Evolutionary conservation across 345 rosid species (phyloP), one percentile per base, ranked within the genome.

Genomic region (Murraya paniculata): DNA sequence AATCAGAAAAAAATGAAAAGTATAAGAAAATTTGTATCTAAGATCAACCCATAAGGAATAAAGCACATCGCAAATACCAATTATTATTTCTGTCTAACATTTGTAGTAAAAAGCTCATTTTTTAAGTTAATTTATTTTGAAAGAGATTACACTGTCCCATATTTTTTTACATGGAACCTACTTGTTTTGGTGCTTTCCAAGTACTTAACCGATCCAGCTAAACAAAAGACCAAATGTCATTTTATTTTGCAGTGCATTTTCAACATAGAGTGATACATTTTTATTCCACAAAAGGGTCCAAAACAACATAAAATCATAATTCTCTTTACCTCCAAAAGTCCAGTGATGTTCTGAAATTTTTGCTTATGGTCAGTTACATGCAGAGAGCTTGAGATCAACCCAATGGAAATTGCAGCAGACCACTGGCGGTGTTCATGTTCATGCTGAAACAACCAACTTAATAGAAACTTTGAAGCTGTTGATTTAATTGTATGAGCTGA

Each of bases 361-460:
- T 87, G 95, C 84, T 87, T 88, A 76, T 91, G 92, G 82, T 95
- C 94, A 48, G 99, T 95, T 62, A 87, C 91, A 73, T 95, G 95
- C 38, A 93, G 80, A 80, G 93, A 85, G 58, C 89, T 88, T 33
- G 97, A 85, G 75, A 93, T 86, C 84, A 92, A 84, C 82, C 99
- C 99, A 86, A 95, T 94, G 84, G 99, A 90, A 76, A 95, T 85
- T 78, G 92, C 94, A 77, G 99, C 95, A 48, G 98, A 87, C 99
- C 98, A 95, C 78, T 95, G 98, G 82, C 96, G 91, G 80, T 93
- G 88, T 80, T 95, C 98, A 83, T 92, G 98, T 72, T 93, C 92
- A 85, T 88, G 85, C 87, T 92, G 90, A 86, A 85, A 88, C 82
- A 95, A 77, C 98, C 97, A 92, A 75, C 83, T 86, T 82, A 92